Evolutionary conservation across 2,329 filamentous ascomycete genomes (phyloP).

Genomic region (Ceratocystis ficicola): DNA sequence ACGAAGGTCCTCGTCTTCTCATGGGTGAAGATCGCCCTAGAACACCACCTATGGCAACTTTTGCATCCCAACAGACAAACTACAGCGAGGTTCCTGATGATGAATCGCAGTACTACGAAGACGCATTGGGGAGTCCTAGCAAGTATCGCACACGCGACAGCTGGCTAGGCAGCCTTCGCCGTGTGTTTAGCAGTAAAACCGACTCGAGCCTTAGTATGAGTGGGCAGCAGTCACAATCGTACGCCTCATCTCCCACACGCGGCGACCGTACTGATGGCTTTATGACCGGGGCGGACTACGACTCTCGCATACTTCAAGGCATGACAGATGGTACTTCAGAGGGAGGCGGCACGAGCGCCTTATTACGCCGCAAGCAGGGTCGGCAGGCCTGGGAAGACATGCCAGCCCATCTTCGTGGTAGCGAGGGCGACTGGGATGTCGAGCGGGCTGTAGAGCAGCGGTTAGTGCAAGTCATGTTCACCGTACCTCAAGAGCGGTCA

Average conservation of each 20-base stretch:
- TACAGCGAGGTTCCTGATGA: conserved; percentile 25
- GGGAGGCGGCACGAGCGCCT: conserved; percentile 27
- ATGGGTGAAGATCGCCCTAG: conserved; percentile 26
- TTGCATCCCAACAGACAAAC: conserved; percentile 23
- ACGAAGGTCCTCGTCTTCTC: conserved; percentile 41
- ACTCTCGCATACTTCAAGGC: conserved; percentile 32
- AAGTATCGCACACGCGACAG: conserved; percentile 45
- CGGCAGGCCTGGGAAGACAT: conserved; percentile 40
- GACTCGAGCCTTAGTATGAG: conserved; percentile 25
- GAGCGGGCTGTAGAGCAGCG: conserved; percentile 59
- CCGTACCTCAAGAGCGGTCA: conserved; percentile 73
- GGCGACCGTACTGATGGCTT: conserved; percentile 30
- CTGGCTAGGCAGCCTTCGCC: conserved; percentile 57
- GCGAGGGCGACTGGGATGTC: conserved; percentile 64
- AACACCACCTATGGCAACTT: not conserved
- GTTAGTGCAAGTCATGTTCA: conserved; percentile 79
- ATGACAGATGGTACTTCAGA: conserved; percentile 33
- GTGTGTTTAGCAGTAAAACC: conserved; percentile 44
- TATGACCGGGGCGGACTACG: conserved; percentile 29
- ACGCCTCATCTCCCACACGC: conserved; percentile 25
- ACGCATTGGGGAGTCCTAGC: conserved; percentile 42
- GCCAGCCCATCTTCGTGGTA: conserved; percentile 27
- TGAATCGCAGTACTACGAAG: conserved; percentile 30
- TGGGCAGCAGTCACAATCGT: conserved; percentile 24
- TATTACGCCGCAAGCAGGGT: conserved; percentile 44